A percentile compares a stretch with the other conserved stretches of the same genome.
These are phyloP conservation scores for Ganoderma meredithae DNA, from an alignment of 1,284 basidiomycete species.

Conservation along the genomic window DNA sequence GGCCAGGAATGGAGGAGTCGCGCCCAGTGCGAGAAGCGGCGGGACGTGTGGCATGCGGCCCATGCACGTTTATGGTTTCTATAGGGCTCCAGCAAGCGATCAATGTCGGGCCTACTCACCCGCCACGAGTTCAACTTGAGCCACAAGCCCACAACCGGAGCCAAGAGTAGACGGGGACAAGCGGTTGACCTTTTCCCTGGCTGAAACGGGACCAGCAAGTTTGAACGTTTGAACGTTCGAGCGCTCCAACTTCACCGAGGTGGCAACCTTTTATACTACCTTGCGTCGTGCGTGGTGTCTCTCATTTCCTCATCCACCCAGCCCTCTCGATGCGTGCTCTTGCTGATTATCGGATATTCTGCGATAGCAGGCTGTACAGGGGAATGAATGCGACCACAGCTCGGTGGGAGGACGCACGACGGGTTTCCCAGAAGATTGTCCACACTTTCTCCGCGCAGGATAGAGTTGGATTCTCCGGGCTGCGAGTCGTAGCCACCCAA, in stretches of 20 bases:
- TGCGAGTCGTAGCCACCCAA: constrained; percentile 22
- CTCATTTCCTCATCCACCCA: background rate
- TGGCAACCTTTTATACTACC: background rate
- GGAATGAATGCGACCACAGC: constrained; percentile 26
- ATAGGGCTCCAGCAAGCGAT: no score
- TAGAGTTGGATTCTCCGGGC: constrained; percentile 28
- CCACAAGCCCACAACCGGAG: background rate
- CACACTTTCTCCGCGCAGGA: constrained; percentile 32
- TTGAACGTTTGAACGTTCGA: background rate
- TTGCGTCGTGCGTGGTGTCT: background rate
- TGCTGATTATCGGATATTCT: constrained; percentile 33
- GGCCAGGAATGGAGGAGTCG: no score
- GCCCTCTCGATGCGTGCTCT: constrained; percentile 10
- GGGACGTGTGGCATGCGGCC: no score
- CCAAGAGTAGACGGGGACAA: background rate
- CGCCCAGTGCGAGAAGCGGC: no score
- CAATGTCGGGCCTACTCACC: no score
- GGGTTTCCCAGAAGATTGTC: constrained; percentile 34
- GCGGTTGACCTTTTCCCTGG: background rate
- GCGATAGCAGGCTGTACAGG: constrained; percentile 27
- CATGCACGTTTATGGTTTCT: no score
- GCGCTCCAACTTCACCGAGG: background rate
- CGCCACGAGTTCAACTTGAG: no score
- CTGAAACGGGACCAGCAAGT: background rate
- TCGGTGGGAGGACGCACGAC: constrained; percentile 28